These are phyloP conservation scores for Fomitopsis palustris DNA, from an alignment of 1,284 basidiomycete species.

Conservation along the genomic window DNA sequence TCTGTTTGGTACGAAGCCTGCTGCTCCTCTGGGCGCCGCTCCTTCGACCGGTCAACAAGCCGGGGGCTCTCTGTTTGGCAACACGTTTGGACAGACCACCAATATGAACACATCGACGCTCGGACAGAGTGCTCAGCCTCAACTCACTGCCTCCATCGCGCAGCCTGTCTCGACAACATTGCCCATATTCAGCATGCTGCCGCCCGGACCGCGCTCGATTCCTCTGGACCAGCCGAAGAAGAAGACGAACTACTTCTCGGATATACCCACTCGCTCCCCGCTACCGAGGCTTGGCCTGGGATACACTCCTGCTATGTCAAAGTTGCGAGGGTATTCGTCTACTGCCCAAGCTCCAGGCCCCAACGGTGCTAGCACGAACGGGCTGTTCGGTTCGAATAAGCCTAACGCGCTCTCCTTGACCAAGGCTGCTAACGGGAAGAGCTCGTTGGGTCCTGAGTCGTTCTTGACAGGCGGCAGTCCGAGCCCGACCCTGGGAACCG, in stretches of 20 bases:
- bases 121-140: constrained; percentile 43
- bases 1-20: constrained; percentile 41
- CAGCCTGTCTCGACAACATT: constrained; percentile 88
- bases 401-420: constrained; percentile 48
- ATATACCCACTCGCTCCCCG: constrained; percentile 63
- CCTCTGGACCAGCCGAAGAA: constrained; percentile 67
- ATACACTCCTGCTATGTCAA: constrained; percentile 63
- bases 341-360: constrained; percentile 34
- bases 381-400: constrained; percentile 51
- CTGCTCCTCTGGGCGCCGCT: constrained; percentile 29
- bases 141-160: constrained; percentile 81
- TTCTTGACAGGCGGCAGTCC: constrained; percentile 53
- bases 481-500: constrained; percentile 69
- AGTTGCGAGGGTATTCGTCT: constrained; percentile 66
- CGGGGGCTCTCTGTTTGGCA: constrained; percentile 47
- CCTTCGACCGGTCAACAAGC: constrained; percentile 39
- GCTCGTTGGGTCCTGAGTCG: constrained; percentile 46
- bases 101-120: constrained; percentile 39
- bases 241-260: constrained; percentile 67
- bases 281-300: constrained; percentile 55
- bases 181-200: constrained; percentile 72
- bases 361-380: constrained; percentile 29
- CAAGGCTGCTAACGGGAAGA: constrained; percentile 39
- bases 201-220: constrained; percentile 60
- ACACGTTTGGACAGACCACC: constrained; percentile 26